Evolutionary conservation across 2,329 filamentous ascomycete genomes (phyloP), one percentile per base, ranked within the genome.

Genomic region (Chaetothyriales sp.): DNA sequence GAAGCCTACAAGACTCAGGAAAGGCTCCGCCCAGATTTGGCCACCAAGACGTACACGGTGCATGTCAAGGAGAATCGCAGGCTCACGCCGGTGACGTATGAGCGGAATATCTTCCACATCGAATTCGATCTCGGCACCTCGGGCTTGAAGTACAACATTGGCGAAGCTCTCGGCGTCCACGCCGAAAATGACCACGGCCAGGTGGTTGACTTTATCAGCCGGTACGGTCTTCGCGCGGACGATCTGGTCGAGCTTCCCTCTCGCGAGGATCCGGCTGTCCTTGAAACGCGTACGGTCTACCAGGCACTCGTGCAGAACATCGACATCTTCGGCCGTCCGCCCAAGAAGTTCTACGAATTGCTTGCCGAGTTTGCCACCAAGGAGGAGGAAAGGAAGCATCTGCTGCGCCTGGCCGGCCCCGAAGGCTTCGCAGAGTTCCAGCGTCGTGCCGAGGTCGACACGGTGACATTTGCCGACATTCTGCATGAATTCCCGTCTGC

Each of bases 31-130:
- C 92, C 92, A 9, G 92, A 98, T 63, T 74, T 94, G 51, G 73
- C 84, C 8, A 81, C 87, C 64, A 89, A 90, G 78, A 97, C 90
- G 1, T 83, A 79, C 63, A 86, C 88, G 44, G 85, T 95, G 50
- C 84, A 82, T 51, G 89, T 98, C 69, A 88, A 94, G 74, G 92
- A 97, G 74, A 95, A 94, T 73, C 86, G 92, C 56, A 82, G 92
- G 58, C 78, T 98, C 51, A 98, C 92, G 0, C 92, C 92, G 2
- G 63, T 70, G 20, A 85, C 82, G 29, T 98, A 98, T 66, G 89
- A 97, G 69, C 88, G 92, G 62, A 95, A 98, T 77, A 97, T 98
- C 70, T 98, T 98, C 83, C 92, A 98, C 73, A 97, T 98, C 57
- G 92, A 98, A 71, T 98, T 98, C 64, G 92, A 97, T 65, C 80